Conservation (phyloP, 2,329 filamentous ascomycete species). For the Colletotrichum kahawae region DNA sequence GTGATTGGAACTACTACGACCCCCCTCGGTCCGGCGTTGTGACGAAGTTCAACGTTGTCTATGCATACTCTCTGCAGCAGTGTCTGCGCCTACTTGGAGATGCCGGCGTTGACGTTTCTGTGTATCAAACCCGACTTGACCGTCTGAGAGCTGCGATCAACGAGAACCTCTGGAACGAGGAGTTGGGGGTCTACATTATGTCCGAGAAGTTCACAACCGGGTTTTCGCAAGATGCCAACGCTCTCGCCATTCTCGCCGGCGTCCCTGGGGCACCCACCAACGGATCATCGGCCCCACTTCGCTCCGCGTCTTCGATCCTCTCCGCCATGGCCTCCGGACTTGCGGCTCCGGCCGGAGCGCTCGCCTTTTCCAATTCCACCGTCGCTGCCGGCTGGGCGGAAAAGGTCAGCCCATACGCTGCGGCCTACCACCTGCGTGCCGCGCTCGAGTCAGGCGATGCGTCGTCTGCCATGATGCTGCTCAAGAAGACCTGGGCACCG, state of each 20-base stretch:
- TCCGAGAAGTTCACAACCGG: conserved; percentile 24
- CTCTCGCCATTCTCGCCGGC: conserved; percentile 34
- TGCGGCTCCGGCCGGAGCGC: not conserved
- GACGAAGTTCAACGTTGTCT: conserved; percentile 36
- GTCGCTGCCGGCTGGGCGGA: conserved; percentile 19
- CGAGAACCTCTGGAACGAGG: conserved; percentile 28
- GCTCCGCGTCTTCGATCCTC: not conserved
- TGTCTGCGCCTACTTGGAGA: conserved; percentile 23
- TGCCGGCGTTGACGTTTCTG: conserved; percentile 21
- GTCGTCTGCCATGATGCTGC: conserved; percentile 12
- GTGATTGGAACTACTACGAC: conserved; percentile 41
- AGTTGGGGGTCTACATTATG: conserved; percentile 29
- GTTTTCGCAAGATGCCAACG: conserved; percentile 35
- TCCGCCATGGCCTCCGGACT: conserved; percentile 1
- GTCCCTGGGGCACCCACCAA: conserved; percentile 17
- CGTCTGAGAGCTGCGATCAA: conserved; percentile 30
- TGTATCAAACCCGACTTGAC: conserved; percentile 29
- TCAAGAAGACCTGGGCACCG: conserved; percentile 28
- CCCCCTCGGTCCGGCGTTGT: conserved; percentile 31
- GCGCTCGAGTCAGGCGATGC: conserved; percentile 24
- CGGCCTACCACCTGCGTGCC: conserved; percentile 35
- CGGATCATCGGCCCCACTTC: not conserved
- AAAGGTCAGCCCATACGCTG: conserved; percentile 31
- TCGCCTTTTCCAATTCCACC: conserved; percentile 24
- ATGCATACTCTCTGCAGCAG: conserved; percentile 35